phyloP scores from a whole-genome alignment of 176 grass and related monocot species.

The Tuctoria greenei region DNA sequence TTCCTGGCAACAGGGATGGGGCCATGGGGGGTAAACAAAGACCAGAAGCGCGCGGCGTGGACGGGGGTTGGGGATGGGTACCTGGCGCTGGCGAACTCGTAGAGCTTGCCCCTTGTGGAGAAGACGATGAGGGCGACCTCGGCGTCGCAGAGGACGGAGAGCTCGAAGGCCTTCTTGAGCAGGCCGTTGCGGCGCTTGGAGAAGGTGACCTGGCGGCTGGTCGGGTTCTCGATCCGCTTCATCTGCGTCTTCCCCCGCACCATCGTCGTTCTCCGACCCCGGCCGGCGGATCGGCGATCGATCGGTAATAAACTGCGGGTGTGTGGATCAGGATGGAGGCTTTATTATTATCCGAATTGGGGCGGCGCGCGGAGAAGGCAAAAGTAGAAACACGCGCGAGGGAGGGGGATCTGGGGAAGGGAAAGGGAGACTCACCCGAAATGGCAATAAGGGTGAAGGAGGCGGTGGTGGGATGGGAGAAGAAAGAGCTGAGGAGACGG shows the following conservation, averaged over 20 bases:
- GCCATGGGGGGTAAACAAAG: constrained; percentile 32
- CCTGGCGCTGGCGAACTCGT: constrained; percentile 61
- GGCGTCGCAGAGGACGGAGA: constrained; percentile 86
- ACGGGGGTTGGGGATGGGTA: not conserved
- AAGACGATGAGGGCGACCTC: constrained; percentile 86
- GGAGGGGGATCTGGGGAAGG: constrained; percentile 46
- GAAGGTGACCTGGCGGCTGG: constrained; percentile 88
- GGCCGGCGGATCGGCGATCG: not conserved
- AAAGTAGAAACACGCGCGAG: constrained; percentile 27
- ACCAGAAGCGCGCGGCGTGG: not conserved
- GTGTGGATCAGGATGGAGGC: not conserved
- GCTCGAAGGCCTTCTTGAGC: constrained; percentile 94
- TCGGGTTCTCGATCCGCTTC: constrained; percentile 78
- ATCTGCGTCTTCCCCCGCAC: constrained; percentile 80
- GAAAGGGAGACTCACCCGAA: constrained; percentile 48
- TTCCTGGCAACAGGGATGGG: too few species aligned
- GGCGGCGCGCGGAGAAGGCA: constrained; percentile 14
- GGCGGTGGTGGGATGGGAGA: not conserved
- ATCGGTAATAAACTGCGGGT: not conserved
- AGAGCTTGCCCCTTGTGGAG: constrained; percentile 75
- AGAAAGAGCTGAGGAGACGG: not conserved
- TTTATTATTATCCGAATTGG: constrained; percentile 37
- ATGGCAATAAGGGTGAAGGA: constrained; percentile 29
- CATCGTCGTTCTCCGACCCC: constrained; percentile 47
- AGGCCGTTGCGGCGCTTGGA: constrained; percentile 84